These are phyloP conservation scores for Exsudoporus floridanus DNA, from an alignment of 1,284 basidiomycete genomes.

Conservation along the genomic window DNA sequence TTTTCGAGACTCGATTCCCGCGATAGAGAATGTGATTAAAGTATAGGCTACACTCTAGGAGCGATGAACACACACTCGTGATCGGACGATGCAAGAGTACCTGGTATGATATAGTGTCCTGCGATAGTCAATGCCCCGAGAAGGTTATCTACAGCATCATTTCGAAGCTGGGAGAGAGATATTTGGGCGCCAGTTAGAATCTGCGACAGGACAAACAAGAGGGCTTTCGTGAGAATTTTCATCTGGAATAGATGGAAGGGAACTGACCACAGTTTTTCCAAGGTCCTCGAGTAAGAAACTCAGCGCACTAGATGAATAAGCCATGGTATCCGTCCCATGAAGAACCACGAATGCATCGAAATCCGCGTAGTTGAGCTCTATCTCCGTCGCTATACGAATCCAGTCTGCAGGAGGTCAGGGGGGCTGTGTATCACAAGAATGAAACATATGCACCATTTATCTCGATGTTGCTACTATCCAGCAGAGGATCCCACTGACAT, in stretches of 20 bases:
- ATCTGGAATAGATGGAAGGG: not conserved
- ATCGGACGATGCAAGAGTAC: constrained; percentile 37
- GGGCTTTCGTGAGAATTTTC: not conserved
- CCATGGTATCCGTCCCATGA: constrained; percentile 94
- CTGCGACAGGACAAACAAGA: constrained; percentile 36
- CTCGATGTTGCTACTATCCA: constrained; percentile 88
- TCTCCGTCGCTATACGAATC: constrained; percentile 86
- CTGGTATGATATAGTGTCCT: constrained; percentile 88
- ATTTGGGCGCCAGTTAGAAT: constrained; percentile 93
- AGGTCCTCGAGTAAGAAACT: constrained; percentile 90
- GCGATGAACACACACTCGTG: constrained; percentile 5
- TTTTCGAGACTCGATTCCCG: constrained; percentile 85
- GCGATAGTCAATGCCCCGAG: constrained; percentile 87
- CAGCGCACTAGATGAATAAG: constrained; percentile 83
- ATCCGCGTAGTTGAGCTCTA: constrained; percentile 80
- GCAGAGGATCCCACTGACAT: constrained; percentile 75
- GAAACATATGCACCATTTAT: constrained; percentile 54
- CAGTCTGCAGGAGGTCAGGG: constrained; percentile 57
- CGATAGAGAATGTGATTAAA: constrained; percentile 88
- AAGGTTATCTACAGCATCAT: constrained; percentile 88
- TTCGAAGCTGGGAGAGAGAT: constrained; percentile 82
- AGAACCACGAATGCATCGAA: constrained; percentile 91
- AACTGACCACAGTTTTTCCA: constrained; percentile 78
- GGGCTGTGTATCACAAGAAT: not conserved
- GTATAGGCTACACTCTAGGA: constrained; percentile 75